These are phyloP conservation scores for Saposhnikovia divaricata DNA, from an alignment of 129 eudicot genomes.

Conservation along the genomic window DNA sequence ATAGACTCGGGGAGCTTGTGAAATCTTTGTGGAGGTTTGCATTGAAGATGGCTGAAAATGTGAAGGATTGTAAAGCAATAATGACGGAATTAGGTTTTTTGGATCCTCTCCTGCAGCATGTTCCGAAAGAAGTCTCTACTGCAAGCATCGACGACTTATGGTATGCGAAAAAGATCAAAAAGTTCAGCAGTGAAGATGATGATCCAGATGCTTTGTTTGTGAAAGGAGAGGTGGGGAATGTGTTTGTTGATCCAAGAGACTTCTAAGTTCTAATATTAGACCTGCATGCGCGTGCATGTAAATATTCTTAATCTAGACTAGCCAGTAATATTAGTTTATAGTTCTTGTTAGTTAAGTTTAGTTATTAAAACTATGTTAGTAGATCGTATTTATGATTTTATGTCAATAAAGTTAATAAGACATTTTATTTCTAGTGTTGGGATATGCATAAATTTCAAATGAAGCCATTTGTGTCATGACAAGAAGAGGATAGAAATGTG, in stretches of 20 bases:
- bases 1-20: conserved; percentile 15
- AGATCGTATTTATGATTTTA: no score
- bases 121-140: background rate
- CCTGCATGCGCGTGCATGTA: background rate
- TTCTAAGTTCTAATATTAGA: background rate
- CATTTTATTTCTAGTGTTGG: no score
- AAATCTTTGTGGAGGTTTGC: conserved; percentile 19
- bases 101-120: conserved; percentile 15
- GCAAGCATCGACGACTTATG: conserved; percentile 23
- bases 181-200: background rate
- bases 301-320: background rate
- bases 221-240: conserved; percentile 9
- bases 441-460: no score
- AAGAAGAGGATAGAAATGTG: no score
- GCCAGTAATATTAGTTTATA: no score
- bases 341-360: no score
- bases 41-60: conserved; percentile 6
- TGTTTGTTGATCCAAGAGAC: conserved; percentile 36
- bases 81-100: conserved; percentile 16
- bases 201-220: background rate
- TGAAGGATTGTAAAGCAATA: conserved; percentile 17
- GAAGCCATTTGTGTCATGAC: no score
- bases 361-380: no score
- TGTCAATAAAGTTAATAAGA: no score
- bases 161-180: conserved; percentile 10